These are phyloP conservation scores for Deuterostichococcus epilithicus DNA, from an alignment of 139 green algal species.

Conservation along the genomic window DNA sequence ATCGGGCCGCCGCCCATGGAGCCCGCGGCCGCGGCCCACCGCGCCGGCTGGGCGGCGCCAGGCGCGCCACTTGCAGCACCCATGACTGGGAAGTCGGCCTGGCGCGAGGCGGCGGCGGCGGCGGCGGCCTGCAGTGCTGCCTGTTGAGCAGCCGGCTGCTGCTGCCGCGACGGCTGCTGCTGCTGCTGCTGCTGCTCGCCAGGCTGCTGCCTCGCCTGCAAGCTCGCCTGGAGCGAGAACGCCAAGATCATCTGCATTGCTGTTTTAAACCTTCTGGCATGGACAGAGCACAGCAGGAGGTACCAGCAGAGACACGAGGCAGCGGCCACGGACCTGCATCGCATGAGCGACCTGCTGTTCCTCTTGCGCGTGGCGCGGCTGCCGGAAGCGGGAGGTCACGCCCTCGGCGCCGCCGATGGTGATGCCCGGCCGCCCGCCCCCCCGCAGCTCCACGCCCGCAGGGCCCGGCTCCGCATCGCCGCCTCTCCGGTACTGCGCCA, in stretches of 20 bases:
- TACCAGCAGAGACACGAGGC: background rate
- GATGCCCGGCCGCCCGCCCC: slow-evolving; percentile 18
- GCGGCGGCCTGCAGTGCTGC: no score
- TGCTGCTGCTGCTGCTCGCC: background rate
- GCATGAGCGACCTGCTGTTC: background rate
- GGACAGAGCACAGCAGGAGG: no score
- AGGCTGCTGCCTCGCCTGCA: slow-evolving; percentile 27
- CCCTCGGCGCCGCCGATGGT: slow-evolving; percentile 41
- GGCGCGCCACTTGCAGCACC: no score
- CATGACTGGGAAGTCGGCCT: slow-evolving; percentile 64
- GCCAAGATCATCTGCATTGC: background rate
- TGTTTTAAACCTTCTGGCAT: no score
- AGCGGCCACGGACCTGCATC: background rate
- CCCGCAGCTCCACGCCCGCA: background rate
- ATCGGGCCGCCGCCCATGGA: background rate
- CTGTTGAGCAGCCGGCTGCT: no score
- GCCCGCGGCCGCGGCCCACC: background rate
- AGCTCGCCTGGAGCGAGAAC: slow-evolving; percentile 22
- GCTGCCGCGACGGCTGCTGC: background rate
- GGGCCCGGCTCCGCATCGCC: slow-evolving; percentile 5
- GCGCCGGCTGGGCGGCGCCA: no score
- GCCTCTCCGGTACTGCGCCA: slow-evolving; percentile 30
- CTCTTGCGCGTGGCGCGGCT: slow-evolving; percentile 6
- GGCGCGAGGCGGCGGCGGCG: no score
- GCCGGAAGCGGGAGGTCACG: slow-evolving; percentile 23